Conservation (phyloP, 225 moss, liverwort and hornwort species). For the Marchantia paleacea region DNA sequence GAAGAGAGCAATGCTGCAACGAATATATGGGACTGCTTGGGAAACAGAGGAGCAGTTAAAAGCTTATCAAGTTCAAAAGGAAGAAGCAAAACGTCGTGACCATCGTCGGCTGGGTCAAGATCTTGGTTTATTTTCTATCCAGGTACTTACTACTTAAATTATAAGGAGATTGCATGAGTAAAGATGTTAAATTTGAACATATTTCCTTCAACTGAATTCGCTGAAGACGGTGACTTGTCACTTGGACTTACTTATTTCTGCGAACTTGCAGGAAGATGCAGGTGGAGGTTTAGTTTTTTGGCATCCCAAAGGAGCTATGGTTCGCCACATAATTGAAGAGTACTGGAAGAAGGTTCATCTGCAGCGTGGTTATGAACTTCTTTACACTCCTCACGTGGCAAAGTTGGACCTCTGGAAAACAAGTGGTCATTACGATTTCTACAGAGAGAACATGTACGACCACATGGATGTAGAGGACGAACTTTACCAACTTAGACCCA, state of each 20-base stretch:
- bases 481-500: conserved; percentile 89
- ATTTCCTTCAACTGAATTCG: no score
- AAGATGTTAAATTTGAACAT: background rate
- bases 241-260: background rate
- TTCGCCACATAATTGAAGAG: conserved; percentile 83
- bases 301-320: conserved; percentile 96
- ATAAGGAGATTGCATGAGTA: background rate
- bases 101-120: conserved; percentile 96
- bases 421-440: conserved; percentile 92
- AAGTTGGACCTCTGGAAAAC: conserved; percentile 98
- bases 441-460: conserved; percentile 95
- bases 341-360: conserved; percentile 97
- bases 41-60: conserved; percentile 90
- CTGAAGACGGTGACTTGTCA: background rate
- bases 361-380: conserved; percentile 81
- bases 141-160: conserved; percentile 37
- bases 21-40: conserved; percentile 99
- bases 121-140: conserved; percentile 87
- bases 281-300: conserved; percentile 97
- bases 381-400: conserved; percentile 95
- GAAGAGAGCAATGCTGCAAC: conserved; percentile 93
- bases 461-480: conserved; percentile 96
- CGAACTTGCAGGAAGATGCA: conserved; percentile 73
- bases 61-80: conserved; percentile 83
- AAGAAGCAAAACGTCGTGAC: conserved; percentile 89